Evolutionary conservation across 495 filamentous ascomycete species (phyloP).

Genomic region (Penicillium salamii): DNA sequence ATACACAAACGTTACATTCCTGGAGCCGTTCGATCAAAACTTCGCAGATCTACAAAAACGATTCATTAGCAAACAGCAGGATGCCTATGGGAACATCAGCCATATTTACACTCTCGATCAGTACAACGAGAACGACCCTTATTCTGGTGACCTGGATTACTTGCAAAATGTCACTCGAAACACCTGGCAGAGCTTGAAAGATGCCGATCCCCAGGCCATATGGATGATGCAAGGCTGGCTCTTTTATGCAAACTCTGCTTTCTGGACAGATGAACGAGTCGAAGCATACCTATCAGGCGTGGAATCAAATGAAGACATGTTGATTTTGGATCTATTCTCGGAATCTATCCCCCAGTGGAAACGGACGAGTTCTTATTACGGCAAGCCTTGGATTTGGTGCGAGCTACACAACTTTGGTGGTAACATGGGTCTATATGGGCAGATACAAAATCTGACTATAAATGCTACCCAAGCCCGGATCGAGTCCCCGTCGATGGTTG

Average conservation of each 20-base stretch:
- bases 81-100: conserved; percentile 48
- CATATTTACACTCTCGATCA: conserved; percentile 53
- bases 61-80: conserved; percentile 48
- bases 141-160: conserved; percentile 44
- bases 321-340: conserved; percentile 52
- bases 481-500: conserved; percentile 38
- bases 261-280: conserved; percentile 50
- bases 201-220: conserved; percentile 45
- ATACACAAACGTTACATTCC: conserved; percentile 49
- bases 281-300: conserved; percentile 51
- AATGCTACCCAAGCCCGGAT: conserved; percentile 44
- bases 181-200: conserved; percentile 45
- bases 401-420: conserved; percentile 50
- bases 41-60: conserved; percentile 44
- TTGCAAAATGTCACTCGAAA: conserved; percentile 45
- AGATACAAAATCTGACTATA: conserved; percentile 47
- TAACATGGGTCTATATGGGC: conserved; percentile 51
- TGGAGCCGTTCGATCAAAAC: conserved; percentile 47
- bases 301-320: conserved; percentile 41
- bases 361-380: conserved; percentile 48
- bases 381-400: conserved; percentile 55
- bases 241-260: conserved; percentile 41
- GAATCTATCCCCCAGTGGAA: conserved; percentile 51
- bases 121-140: conserved; percentile 52
- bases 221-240: conserved; percentile 59